These are phyloP conservation scores for Raffaelea arxii DNA, from an alignment of 2,329 filamentous ascomycete genomes.

Conservation along the genomic window DNA sequence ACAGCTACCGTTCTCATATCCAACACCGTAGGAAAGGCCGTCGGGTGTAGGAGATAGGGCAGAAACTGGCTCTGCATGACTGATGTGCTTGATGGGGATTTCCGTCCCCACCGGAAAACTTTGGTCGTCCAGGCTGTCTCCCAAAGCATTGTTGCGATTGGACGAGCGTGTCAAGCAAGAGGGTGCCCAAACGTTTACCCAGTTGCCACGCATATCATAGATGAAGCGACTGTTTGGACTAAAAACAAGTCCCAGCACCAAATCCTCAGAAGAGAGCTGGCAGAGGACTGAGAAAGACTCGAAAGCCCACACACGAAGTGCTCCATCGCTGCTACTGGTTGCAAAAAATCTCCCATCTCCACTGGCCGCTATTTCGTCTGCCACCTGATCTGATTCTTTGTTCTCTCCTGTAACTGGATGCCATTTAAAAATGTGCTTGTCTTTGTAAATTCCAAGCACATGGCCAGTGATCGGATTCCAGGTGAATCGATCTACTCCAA, in stretches of 20 bases:
- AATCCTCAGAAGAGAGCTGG: not conserved
- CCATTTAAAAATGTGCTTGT: conserved; percentile 1
- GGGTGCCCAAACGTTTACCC: conserved; percentile 1
- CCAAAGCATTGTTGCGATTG: not conserved
- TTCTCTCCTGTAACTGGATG: not conserved
- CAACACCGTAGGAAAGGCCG: not conserved
- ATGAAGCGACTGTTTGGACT: not conserved
- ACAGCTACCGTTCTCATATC: not conserved
- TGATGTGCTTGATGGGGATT: not conserved
- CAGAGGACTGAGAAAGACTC: not conserved
- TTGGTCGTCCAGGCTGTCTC: not conserved
- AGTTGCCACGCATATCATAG: not conserved
- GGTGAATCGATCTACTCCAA: not conserved
- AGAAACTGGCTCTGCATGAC: not conserved
- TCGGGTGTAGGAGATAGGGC: not conserved
- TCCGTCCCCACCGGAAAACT: not conserved
- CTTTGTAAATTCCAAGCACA: conserved; percentile 1
- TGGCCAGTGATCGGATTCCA: conserved; percentile 1
- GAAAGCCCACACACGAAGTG: not conserved
- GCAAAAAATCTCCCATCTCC: not conserved
- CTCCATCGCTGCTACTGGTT: not conserved
- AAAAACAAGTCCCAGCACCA: not conserved
- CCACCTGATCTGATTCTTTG: not conserved
- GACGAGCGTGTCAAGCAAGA: not conserved
- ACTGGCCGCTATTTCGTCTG: not conserved